Percentiles rank a stretch among this genome's conserved stretches.
phyloP scores from a whole-genome alignment of 164 flowering plant genomes.

The Dillenia turbinata region DNA sequence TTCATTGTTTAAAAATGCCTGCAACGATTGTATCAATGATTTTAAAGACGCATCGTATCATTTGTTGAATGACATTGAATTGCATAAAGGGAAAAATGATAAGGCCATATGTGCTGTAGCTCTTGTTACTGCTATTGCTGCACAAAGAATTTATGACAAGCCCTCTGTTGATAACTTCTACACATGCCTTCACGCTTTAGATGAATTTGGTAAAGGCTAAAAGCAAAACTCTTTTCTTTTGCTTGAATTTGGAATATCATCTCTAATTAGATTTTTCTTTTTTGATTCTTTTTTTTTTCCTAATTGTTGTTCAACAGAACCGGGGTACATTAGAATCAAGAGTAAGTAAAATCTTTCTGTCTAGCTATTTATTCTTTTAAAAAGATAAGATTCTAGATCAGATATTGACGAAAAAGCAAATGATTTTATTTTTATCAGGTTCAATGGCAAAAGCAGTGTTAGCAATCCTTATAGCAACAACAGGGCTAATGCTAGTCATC shows the following conservation, averaged over 20 bases:
- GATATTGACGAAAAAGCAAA: not conserved
- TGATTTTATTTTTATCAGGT: constrained; percentile 24
- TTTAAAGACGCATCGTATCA: constrained; percentile 7
- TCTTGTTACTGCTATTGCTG: constrained; percentile 26
- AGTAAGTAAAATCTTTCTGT: constrained; percentile 30
- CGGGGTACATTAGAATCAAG: constrained; percentile 33
- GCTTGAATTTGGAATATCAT: not conserved
- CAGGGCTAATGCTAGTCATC: constrained; percentile 23
- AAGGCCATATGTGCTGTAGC: constrained; percentile 31
- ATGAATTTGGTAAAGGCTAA: constrained; percentile 23
- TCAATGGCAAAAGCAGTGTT: constrained; percentile 26
- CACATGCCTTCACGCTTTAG: constrained; percentile 39
- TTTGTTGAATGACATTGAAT: not conserved
- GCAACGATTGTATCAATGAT: constrained; percentile 26
- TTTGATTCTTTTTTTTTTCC: not conserved
- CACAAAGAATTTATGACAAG: constrained; percentile 12
- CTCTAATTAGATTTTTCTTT: not conserved
- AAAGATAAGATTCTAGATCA: not conserved
- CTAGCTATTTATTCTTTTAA: not conserved
- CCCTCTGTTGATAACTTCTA: constrained; percentile 28
- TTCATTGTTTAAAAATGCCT: constrained; percentile 20
- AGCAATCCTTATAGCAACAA: constrained; percentile 24
- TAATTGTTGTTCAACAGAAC: constrained; percentile 23
- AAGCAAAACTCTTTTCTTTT: not conserved
- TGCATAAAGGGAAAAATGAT: not conserved